phyloP scores from a whole-genome alignment of 441 rosid species.

The Arabidopsis hybrid region DNA sequence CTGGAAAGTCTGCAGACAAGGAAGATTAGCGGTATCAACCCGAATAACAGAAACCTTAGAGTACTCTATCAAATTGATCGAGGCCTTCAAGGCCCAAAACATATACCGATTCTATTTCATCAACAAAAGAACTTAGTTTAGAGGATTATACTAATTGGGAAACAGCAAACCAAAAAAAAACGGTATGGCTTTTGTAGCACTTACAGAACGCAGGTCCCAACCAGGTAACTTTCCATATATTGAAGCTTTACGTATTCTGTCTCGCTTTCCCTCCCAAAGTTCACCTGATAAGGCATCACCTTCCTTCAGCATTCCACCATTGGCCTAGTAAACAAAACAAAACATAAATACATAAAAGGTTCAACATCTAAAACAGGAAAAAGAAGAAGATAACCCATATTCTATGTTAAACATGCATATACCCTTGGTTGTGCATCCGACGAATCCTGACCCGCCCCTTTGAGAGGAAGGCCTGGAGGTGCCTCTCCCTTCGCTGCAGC shows the following conservation, averaged over 20 bases:
- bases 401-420: constrained; percentile 34
- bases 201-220: constrained; percentile 98
- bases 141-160: constrained; percentile 17
- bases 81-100: neutral
- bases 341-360: neutral
- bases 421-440: constrained; percentile 90
- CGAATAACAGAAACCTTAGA: constrained; percentile 9
- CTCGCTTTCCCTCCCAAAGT: constrained; percentile 90
- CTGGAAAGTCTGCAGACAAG: constrained; percentile 14
- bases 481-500: constrained; percentile 99
- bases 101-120: constrained; percentile 2
- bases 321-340: constrained; percentile 56
- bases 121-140: constrained; percentile 6
- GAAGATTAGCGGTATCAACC: constrained; percentile 3
- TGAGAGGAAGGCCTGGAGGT: constrained; percentile 98
- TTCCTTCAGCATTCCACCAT: constrained; percentile 83
- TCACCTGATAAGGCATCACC: constrained; percentile 96
- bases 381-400: constrained; percentile 15
- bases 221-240: constrained; percentile 83
- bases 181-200: constrained; percentile 50
- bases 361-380: constrained; percentile 18
- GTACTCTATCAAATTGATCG: neutral
- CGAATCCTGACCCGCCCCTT: constrained; percentile 98
- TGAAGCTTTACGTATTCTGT: constrained; percentile 90
- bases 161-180: constrained; percentile 12